These are phyloP conservation scores for Lactifluus piperatus DNA, from an alignment of 768 basidiomycete genomes.

Conservation along the genomic window DNA sequence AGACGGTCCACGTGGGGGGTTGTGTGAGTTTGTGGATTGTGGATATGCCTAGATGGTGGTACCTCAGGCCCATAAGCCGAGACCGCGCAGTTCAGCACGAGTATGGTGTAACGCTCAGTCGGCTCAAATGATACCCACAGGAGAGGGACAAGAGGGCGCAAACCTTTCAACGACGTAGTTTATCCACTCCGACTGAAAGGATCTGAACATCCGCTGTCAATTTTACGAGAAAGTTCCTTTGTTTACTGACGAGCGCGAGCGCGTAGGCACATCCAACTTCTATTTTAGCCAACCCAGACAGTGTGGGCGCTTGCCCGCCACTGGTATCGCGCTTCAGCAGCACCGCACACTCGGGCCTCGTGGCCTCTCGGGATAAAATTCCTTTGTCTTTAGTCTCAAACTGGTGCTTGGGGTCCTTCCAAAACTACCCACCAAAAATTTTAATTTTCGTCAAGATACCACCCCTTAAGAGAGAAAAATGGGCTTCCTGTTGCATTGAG, in stretches of 20 bases:
- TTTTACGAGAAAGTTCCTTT: neutral
- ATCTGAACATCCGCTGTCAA: neutral
- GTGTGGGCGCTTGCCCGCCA: neutral
- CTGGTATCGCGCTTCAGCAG: neutral
- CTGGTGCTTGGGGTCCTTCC: neutral
- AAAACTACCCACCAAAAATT: too few relatives aligned
- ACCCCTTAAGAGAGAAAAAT: neutral
- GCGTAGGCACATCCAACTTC: neutral
- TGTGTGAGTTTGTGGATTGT: neutral
- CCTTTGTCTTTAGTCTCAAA: neutral
- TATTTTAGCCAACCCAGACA: neutral
- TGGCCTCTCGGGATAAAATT: neutral
- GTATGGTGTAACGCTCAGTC: neutral
- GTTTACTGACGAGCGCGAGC: neutral
- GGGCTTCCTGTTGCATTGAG: too few relatives aligned
- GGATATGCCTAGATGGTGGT: neutral
- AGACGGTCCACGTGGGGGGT: too few relatives aligned
- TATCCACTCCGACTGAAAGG: neutral
- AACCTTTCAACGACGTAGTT: neutral
- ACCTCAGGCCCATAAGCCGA: too few relatives aligned
- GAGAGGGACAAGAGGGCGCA: too few relatives aligned
- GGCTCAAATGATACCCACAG: neutral
- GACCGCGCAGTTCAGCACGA: neutral
- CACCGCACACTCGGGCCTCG: neutral
- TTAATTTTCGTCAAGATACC: neutral